Percentiles rank a stretch among this genome's conserved stretches.
phyloP scores from a whole-genome alignment of 2,329 filamentous ascomycete species.

The Cytospora paraplurivora region DNA sequence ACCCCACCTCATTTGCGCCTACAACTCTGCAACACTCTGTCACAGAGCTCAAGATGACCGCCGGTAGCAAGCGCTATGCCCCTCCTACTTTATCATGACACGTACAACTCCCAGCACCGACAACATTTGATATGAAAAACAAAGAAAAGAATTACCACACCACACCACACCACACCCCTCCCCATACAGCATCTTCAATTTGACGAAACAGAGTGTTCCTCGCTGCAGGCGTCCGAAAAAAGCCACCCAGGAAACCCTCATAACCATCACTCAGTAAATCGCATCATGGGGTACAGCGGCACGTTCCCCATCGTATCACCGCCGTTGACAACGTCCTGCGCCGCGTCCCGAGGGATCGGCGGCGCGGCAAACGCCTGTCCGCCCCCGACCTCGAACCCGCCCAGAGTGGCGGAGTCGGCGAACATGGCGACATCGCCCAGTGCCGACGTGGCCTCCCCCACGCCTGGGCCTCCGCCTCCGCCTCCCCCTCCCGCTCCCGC shows the following conservation, averaged over 20 bases:
- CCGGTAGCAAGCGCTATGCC: not conserved
- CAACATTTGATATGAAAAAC: not conserved
- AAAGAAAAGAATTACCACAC: not conserved
- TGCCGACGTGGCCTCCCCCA: conserved; percentile 4
- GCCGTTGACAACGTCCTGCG: not conserved
- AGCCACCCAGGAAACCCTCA: too few relatives aligned
- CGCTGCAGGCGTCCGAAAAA: too few relatives aligned
- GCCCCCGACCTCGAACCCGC: conserved; percentile 11
- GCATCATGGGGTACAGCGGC: conserved; percentile 25
- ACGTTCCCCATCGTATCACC: not conserved
- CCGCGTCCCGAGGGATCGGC: conserved; percentile 4
- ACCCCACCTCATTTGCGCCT: not conserved
- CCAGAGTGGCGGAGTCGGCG: conserved; percentile 13
- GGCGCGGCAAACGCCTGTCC: conserved; percentile 15
- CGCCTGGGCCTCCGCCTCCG: not conserved
- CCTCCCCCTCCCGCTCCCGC: not conserved
- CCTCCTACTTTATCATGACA: not conserved
- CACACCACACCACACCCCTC: not conserved
- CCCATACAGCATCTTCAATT: too few relatives aligned
- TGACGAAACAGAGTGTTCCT: not conserved
- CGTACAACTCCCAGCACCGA: not conserved
- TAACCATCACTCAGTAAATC: conserved; percentile 15
- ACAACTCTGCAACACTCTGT: not conserved
- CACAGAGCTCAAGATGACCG: not conserved
- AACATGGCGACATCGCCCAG: conserved; percentile 27